phyloP scores from a whole-genome alignment of 1,139 yeast genomes.

The Candida pseudocylindracea region DNA sequence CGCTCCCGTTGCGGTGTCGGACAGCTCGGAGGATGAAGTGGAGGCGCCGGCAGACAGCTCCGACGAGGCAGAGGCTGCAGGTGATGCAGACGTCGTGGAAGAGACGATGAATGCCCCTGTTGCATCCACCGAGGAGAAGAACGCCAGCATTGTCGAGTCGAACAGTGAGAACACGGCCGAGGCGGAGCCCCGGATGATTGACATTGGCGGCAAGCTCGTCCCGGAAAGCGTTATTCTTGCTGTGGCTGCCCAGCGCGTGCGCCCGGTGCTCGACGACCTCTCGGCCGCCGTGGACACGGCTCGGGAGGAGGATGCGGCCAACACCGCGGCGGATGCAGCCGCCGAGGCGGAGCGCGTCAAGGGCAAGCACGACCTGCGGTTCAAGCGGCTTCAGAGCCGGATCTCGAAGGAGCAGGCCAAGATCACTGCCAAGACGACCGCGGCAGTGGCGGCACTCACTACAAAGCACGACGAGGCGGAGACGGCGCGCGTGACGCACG shows the following conservation, averaged over 20 bases:
- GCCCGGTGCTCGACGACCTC: slow-evolving; percentile 28
- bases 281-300: slow-evolving; percentile 27
- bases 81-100: too few species aligned
- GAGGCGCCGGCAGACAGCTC: too few species aligned
- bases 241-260: slow-evolving; percentile 29
- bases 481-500: slow-evolving; percentile 12
- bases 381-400: slow-evolving; percentile 16
- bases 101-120: too few species aligned
- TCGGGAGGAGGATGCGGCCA: slow-evolving; percentile 22
- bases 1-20: too few species aligned
- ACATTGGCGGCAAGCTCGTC: neutral
- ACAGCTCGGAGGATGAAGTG: too few species aligned
- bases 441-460: slow-evolving; percentile 12
- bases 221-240: neutral
- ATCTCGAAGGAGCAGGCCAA: slow-evolving; percentile 18
- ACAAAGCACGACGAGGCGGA: slow-evolving; percentile 12
- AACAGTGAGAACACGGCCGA: too few species aligned
- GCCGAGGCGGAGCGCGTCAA: slow-evolving; percentile 19
- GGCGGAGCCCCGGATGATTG: too few species aligned
- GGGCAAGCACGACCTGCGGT: slow-evolving; percentile 16
- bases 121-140: too few species aligned
- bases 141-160: too few species aligned
- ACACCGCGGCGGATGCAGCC: slow-evolving; percentile 16
- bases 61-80: too few species aligned
- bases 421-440: slow-evolving; percentile 17